These are phyloP conservation scores for Alloteropsis angusta DNA, from an alignment of 202 grass and related monocot genomes.

Conservation along the genomic window DNA sequence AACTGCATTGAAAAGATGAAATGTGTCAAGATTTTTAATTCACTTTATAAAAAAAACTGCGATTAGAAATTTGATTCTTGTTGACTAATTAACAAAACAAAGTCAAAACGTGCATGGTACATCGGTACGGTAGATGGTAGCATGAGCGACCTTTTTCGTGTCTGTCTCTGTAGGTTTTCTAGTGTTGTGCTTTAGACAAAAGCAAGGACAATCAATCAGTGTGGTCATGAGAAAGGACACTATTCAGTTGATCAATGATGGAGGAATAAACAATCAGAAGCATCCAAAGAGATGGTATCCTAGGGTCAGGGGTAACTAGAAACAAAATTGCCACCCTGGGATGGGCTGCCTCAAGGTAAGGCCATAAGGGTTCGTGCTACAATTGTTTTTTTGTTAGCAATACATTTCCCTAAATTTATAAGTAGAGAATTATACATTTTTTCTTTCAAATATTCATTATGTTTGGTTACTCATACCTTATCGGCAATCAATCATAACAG, in stretches of 20 bases:
- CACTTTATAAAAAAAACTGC: background rate
- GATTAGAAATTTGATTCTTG: constrained; percentile 14
- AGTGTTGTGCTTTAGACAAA: constrained; percentile 3
- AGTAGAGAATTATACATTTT: background rate
- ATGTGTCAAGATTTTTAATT: background rate
- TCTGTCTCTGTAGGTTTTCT: background rate
- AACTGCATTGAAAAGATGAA: constrained; percentile 27
- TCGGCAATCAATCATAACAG: background rate
- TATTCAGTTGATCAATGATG: constrained; percentile 28
- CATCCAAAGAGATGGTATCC: background rate
- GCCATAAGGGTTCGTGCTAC: too few relatives aligned
- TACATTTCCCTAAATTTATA: background rate
- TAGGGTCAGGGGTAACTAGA: background rate
- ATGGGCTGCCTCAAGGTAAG: background rate
- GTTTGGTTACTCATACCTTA: background rate
- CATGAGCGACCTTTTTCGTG: background rate
- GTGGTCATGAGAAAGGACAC: constrained; percentile 16
- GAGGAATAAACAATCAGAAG: background rate
- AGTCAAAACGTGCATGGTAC: constrained; percentile 23
- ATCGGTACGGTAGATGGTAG: background rate
- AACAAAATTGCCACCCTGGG: background rate
- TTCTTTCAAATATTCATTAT: background rate
- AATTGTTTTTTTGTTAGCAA: background rate
- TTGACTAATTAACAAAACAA: constrained; percentile 18
- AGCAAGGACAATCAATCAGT: background rate